Percentiles rank a stretch among this genome's conserved stretches.
Conservation (phyloP, 352 stramenopile genomes). For the Phytophthora fragariaefolia region DNA sequence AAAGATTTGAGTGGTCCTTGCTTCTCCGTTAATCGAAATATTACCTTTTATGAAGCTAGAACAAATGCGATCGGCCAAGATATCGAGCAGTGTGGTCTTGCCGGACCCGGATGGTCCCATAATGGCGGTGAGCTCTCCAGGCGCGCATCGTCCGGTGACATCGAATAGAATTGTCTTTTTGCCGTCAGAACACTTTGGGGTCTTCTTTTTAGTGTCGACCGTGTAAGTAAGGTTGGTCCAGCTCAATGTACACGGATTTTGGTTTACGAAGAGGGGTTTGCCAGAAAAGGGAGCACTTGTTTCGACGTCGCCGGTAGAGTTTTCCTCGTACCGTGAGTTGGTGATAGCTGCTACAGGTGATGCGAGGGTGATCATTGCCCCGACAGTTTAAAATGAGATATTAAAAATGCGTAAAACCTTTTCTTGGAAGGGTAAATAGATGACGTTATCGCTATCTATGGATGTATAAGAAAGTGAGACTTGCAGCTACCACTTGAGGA, state of each 20-base stretch:
- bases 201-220: conserved; percentile 23
- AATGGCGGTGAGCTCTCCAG: conserved; percentile 66
- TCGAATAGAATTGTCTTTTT: conserved; percentile 64
- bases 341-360: neutral
- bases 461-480: neutral
- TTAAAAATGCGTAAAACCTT: too few species aligned
- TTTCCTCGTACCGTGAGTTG: conserved; percentile 9
- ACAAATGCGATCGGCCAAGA: conserved; percentile 55
- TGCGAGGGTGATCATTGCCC: too few species aligned
- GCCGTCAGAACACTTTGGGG: conserved; percentile 1
- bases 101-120: conserved; percentile 65
- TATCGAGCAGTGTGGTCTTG: conserved; percentile 77
- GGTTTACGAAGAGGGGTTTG: neutral
- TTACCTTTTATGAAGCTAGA: conserved; percentile 44
- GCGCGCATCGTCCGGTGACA: conserved; percentile 57
- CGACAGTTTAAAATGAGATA: too few species aligned
- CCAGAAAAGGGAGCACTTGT: neutral
- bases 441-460: too few species aligned
- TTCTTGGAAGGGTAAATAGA: too few species aligned
- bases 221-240: conserved; percentile 29
- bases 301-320: too few species aligned
- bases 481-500: neutral
- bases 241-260: conserved; percentile 29
- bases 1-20: conserved; percentile 41
- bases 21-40: conserved; percentile 54